A percentile compares a stretch with the other conserved stretches of the same genome.
These are phyloP conservation scores for Hydnomerulius pinastri DNA, from an alignment of 768 basidiomycete genomes.

Conservation along the genomic window DNA sequence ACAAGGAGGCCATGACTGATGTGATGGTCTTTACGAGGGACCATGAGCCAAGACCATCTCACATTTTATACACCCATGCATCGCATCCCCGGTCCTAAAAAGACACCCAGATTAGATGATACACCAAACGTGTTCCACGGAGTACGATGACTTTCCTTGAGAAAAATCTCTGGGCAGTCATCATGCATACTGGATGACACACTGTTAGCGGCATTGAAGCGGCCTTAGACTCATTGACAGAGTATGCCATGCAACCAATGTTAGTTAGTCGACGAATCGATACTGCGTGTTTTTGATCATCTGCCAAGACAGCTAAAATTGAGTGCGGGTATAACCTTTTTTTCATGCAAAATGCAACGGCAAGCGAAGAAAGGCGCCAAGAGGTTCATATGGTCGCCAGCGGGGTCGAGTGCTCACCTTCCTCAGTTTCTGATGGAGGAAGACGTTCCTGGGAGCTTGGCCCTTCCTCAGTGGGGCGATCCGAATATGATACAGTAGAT, in stretches of 20 bases:
- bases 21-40: neutral
- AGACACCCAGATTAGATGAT: neutral
- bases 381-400: neutral
- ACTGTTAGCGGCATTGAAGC: constrained; percentile 20
- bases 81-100: constrained; percentile 2
- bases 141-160: neutral
- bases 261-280: constrained; percentile 2
- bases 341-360: neutral
- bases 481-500: neutral
- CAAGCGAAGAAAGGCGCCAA: constrained; percentile 1
- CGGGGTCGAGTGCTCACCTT: neutral
- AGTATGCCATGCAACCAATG: neutral
- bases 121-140: neutral
- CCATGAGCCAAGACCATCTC: neutral
- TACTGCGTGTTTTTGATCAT: constrained; percentile 1
- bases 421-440: neutral
- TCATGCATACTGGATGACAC: neutral
- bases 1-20: constrained; percentile 17
- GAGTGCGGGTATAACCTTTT: constrained; percentile 1
- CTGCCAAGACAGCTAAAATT: constrained; percentile 12
- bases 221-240: constrained; percentile 16
- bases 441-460: neutral
- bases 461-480: neutral
- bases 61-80: constrained; percentile 20
- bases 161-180: neutral